Evolutionary conservation across 2,329 filamentous ascomycete genomes (phyloP).

Genomic region (Aaosphaeria pasadenensis): DNA sequence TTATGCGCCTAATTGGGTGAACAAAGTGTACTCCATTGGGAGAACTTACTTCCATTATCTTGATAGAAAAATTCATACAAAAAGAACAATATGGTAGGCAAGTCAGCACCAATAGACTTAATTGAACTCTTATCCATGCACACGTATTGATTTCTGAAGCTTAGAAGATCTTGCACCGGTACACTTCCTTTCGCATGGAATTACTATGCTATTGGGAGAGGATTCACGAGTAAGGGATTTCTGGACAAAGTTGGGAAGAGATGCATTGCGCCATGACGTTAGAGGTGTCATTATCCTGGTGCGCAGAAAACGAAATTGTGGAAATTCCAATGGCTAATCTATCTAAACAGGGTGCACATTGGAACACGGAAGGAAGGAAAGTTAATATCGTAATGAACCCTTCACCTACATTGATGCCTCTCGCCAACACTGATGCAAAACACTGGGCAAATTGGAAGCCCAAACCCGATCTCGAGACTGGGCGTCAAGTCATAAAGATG

Average conservation of each 20-base stretch:
- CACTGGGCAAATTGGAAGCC: neutral
- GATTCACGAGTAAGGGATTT: neutral
- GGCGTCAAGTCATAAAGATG: neutral
- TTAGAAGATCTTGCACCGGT: neutral
- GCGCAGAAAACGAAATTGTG: neutral
- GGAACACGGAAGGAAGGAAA: neutral
- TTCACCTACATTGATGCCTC: neutral
- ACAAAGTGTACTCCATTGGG: no score
- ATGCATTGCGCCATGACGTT: neutral
- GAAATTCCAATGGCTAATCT: neutral
- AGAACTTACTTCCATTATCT: no score
- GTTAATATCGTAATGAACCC: neutral
- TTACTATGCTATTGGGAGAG: neutral
- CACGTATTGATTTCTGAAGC: neutral
- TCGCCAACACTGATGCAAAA: conserved; percentile 1
- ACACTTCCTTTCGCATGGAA: neutral
- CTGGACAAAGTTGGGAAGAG: neutral
- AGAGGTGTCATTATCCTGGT: neutral
- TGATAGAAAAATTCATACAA: neutral
- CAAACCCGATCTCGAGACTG: neutral
- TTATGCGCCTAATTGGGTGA: no score
- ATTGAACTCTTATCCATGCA: neutral
- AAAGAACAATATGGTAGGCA: neutral
- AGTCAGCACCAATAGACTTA: neutral
- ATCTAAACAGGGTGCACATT: neutral